Conservation (phyloP, 2,329 filamentous ascomycete genomes). For the Arthrinium phaeospermum region DNA sequence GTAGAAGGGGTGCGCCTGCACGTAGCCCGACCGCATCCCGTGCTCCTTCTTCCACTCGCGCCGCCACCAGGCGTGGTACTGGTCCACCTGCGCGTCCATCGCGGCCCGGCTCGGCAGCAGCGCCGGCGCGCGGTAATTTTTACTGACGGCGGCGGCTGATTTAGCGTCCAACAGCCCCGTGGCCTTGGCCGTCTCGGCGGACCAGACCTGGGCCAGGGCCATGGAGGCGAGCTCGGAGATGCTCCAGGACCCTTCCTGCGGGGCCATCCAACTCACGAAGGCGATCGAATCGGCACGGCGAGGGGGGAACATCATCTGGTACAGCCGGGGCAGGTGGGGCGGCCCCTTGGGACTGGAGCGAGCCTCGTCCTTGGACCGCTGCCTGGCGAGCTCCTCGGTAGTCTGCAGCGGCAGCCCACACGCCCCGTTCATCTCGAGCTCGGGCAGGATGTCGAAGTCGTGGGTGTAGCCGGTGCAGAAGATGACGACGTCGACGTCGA, state of each 20-base stretch:
- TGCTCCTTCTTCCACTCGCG: constrained; percentile 30
- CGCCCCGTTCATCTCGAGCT: constrained; percentile 30
- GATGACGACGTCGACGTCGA: constrained; percentile 31
- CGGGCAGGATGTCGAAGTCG: constrained; percentile 32
- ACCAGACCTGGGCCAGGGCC: constrained; percentile 42
- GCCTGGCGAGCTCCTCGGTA: neutral
- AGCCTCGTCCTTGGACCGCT: too few relatives aligned
- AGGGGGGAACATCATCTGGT: constrained; percentile 32
- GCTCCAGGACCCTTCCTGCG: constrained; percentile 31
- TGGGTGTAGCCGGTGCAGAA: constrained; percentile 32
- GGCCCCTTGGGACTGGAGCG: too few relatives aligned
- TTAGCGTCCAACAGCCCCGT: too few relatives aligned
- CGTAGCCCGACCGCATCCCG: constrained; percentile 30
- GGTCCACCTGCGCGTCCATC: constrained; percentile 35
- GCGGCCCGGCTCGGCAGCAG: constrained; percentile 29
- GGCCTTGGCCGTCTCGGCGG: constrained; percentile 25
- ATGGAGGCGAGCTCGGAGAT: constrained; percentile 40
- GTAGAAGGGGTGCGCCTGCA: constrained; percentile 31
- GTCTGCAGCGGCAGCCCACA: neutral
- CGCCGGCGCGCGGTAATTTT: constrained; percentile 20
- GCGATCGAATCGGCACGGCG: constrained; percentile 30
- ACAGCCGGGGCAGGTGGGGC: constrained; percentile 29
- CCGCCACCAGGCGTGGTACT: constrained; percentile 37
- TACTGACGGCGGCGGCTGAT: too few relatives aligned
- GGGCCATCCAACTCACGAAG: constrained; percentile 30